phyloP scores from a whole-genome alignment of 805 yeast species.

The Zygosaccharomyces bisporus region DNA sequence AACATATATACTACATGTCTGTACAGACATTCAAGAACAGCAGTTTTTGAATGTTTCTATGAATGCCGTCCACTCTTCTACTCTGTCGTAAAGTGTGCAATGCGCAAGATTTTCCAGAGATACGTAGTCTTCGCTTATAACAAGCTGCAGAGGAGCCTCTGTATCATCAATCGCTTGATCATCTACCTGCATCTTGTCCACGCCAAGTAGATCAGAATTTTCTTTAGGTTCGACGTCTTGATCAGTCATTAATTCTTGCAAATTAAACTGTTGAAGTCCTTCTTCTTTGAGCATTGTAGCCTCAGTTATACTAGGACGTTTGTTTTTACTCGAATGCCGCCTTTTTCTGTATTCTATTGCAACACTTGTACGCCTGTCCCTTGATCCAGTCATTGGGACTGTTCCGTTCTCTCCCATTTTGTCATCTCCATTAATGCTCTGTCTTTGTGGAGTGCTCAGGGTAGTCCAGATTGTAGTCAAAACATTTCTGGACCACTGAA shows the following conservation, averaged over 20 bases:
- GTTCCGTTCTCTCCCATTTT: neutral
- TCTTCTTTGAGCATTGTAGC: conserved; percentile 34
- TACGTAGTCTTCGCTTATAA: conserved; percentile 33
- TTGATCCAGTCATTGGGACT: neutral
- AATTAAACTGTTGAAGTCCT: conserved; percentile 34
- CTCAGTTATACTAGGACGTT: conserved; percentile 32
- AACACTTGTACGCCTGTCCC: conserved; percentile 15
- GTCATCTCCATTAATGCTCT: neutral
- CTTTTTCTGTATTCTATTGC: conserved; percentile 23
- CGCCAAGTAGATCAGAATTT: conserved; percentile 1
- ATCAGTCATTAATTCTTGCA: conserved; percentile 34
- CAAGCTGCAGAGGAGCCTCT: conserved; percentile 14
- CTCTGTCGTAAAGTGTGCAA: conserved; percentile 27
- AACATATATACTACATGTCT: no score
- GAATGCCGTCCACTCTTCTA: conserved; percentile 25
- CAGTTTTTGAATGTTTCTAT: conserved; percentile 15
- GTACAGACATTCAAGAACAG: neutral
- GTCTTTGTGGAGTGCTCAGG: conserved; percentile 5
- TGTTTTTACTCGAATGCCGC: conserved; percentile 27
- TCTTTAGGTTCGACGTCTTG: conserved; percentile 16
- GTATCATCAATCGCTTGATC: conserved; percentile 4
- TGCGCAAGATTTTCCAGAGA: conserved; percentile 18
- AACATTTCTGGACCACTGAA: conserved; percentile 28
- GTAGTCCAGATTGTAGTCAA: conserved; percentile 13
- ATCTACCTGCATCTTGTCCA: conserved; percentile 20